These are phyloP conservation scores for Chlamydomonas sphaeroides DNA, from an alignment of 139 green algal genomes.

Conservation along the genomic window DNA sequence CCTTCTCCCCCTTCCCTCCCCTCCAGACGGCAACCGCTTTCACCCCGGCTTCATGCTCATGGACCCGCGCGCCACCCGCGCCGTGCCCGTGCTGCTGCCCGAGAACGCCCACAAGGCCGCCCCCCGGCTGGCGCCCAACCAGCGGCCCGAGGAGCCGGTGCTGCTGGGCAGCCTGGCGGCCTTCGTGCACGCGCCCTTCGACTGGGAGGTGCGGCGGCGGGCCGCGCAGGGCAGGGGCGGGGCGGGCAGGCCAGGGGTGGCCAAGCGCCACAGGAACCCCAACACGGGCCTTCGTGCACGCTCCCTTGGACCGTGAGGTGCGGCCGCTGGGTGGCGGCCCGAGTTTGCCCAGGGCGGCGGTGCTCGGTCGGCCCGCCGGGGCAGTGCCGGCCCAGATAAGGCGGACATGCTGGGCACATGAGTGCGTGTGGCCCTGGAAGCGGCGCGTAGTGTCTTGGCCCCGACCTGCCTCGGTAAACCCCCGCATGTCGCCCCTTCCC, in stretches of 20 bases:
- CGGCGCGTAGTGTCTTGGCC: too few relatives aligned
- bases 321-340: background rate
- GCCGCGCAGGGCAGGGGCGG: background rate
- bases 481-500: too few relatives aligned
- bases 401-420: too few relatives aligned
- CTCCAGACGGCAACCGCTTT: conserved; percentile 54
- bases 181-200: conserved; percentile 52
- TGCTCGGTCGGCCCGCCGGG: too few relatives aligned
- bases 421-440: too few relatives aligned
- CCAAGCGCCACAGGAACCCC: too few relatives aligned
- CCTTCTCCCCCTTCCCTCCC: background rate
- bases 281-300: conserved; percentile 54
- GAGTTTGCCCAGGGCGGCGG: too few relatives aligned
- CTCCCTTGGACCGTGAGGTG: conserved; percentile 45
- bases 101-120: conserved; percentile 56
- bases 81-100: conserved; percentile 55
- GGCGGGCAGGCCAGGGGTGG: too few relatives aligned
- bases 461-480: too few relatives aligned
- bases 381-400: too few relatives aligned
- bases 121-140: conserved; percentile 43
- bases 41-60: conserved; percentile 61
- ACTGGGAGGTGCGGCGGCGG: conserved; percentile 30
- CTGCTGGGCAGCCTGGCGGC: conserved; percentile 63
- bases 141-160: conserved; percentile 36
- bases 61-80: conserved; percentile 41